These are phyloP conservation scores for Calycina herbarum DNA, from an alignment of 2,329 filamentous ascomycete species.

Conservation along the genomic window DNA sequence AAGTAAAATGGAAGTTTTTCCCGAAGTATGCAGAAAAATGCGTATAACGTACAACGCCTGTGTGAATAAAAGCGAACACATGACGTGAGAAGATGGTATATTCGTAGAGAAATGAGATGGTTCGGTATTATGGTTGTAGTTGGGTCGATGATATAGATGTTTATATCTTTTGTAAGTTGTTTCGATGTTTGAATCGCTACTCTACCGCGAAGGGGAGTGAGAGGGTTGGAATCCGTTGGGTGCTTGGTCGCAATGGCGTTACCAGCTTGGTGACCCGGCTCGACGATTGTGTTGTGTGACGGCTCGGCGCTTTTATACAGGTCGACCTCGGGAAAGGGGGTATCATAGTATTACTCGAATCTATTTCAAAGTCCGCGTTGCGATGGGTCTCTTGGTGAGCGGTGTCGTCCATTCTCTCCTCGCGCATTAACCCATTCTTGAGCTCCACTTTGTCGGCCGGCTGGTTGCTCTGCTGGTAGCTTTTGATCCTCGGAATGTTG, in stretches of 20 bases:
- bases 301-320: neutral
- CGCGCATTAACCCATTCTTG: conserved; percentile 52
- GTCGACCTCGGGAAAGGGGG: neutral
- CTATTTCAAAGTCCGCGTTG: conserved; percentile 40
- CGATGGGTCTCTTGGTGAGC: conserved; percentile 47
- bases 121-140: neutral
- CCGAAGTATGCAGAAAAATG: neutral
- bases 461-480: conserved; percentile 58
- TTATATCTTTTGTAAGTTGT: neutral
- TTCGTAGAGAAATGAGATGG: neutral
- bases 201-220: neutral
- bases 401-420: conserved; percentile 43
- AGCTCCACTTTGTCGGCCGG: conserved; percentile 50
- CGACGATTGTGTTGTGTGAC: neutral
- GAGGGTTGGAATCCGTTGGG: neutral
- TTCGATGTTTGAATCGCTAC: neutral
- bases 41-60: conserved; percentile 2
- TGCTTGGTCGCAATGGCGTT: conserved; percentile 4
- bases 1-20: neutral
- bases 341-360: conserved; percentile 7
- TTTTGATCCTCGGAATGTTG: conserved; percentile 55
- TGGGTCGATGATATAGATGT: neutral
- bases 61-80: neutral
- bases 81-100: neutral
- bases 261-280: neutral